Evolutionary conservation across 2,329 filamentous ascomycete genomes (phyloP), one percentile per base, ranked within the genome.

Genomic region (Fusarium haematococcum): DNA sequence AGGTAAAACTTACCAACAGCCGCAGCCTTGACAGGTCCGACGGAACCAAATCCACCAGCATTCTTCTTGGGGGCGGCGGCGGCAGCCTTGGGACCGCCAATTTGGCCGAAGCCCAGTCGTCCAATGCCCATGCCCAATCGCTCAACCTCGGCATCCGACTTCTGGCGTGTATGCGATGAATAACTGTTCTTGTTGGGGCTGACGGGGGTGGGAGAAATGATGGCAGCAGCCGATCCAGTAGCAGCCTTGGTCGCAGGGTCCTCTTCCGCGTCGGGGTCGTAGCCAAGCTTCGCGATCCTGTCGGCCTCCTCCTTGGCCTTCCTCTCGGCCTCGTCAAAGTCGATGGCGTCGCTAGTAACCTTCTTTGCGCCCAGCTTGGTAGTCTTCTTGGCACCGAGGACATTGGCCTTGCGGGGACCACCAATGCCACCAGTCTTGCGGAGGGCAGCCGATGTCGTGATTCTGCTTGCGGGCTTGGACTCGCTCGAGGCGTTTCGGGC

Each of bases 271-370:
- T 98, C 93, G 1, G 95, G 95, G 79, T 99, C 95, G 80, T 99
- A 99, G 43, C 97, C 97, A 25, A 99, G 87, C 85, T 97, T 98
- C 82, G 93, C 95, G 81, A 98, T 97, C 76, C 97, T 92, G 83
- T 98, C 97, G 4, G 95, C 97, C 84, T 99, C 97, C 84, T 98
- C 97, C 83, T 96, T 97, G 50, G 97, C 97, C 85, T 97, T 98
- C 84, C 94, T 95, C 87, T 99, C 97, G 4, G 95, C 97, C 83
- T 96, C 97, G 75, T 99, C 97, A 79, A 99, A 99, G 85, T 99
- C 96, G 73, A 99, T 95, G 14, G 91, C 85, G 75, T 95, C 93
- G 54, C 87, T 89, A 5, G 88, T 90, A 37, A 97, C 90, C 87
- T 98, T 98, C 90, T 98, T 98, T 32, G 92, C 96, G 39, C 96